Conservation (phyloP, 2,329 filamentous ascomycete genomes). For the Septoria linicola region DNA sequence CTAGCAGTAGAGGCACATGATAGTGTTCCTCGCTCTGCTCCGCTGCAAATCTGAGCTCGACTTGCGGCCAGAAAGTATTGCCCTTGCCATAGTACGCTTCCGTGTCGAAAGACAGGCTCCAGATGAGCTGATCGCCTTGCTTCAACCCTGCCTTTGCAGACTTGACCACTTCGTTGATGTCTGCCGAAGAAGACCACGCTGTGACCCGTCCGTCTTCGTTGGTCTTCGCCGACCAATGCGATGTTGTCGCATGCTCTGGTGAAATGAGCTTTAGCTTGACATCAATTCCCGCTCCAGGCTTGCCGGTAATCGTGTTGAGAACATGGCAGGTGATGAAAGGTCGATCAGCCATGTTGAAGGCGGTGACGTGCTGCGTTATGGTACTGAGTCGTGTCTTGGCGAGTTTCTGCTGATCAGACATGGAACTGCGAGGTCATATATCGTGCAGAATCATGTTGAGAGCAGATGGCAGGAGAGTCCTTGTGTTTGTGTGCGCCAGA, state of each 20-base stretch:
- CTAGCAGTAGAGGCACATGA: conserved; percentile 75
- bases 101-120: conserved; percentile 72
- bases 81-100: conserved; percentile 66
- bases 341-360: conserved; percentile 30
- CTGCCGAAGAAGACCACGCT: conserved; percentile 58
- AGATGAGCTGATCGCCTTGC: conserved; percentile 52
- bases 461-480: no score
- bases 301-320: conserved; percentile 75
- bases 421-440: neutral
- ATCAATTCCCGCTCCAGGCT: conserved; percentile 64
- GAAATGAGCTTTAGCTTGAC: conserved; percentile 60
- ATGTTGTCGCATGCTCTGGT: conserved; percentile 38
- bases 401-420: neutral
- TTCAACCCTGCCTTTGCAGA: conserved; percentile 34
- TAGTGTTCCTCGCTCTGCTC: conserved; percentile 60
- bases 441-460: neutral
- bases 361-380: conserved; percentile 16
- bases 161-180: conserved; percentile 42
- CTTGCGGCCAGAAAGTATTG: conserved; percentile 58
- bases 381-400: conserved; percentile 16
- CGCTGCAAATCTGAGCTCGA: conserved; percentile 55
- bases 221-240: conserved; percentile 64
- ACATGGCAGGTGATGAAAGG: conserved; percentile 79
- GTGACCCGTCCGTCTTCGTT: conserved; percentile 75
- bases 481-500: neutral